A percentile compares a stretch with the other conserved stretches of the same genome.
These are phyloP conservation scores for Phaeosphaeriaceae sp. DNA, from an alignment of 2,329 filamentous ascomycete species.

Conservation along the genomic window DNA sequence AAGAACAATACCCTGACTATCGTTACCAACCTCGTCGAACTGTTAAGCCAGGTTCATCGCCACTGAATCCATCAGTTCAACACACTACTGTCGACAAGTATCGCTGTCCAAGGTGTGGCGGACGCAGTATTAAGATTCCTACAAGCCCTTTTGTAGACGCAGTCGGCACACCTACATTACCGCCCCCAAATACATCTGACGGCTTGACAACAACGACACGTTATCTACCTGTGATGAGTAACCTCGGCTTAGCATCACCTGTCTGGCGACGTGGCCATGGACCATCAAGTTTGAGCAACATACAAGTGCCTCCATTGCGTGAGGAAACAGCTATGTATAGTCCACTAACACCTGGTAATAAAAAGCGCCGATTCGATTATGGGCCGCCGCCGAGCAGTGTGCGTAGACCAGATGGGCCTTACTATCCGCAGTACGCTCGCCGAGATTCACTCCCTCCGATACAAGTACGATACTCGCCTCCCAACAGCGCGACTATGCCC, in stretches of 20 bases:
- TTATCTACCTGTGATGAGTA: conserved; percentile 47
- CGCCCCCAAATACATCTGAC: conserved; percentile 45
- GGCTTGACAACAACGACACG: conserved; percentile 41
- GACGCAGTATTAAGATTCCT: conserved; percentile 68
- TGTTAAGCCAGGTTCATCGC: conserved; percentile 49
- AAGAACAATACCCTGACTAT: conserved; percentile 90
- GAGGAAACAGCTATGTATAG: conserved; percentile 37
- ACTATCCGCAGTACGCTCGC: conserved; percentile 40
- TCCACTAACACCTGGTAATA: conserved; percentile 42
- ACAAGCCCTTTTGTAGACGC: conserved; percentile 62
- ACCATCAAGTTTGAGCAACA: conserved; percentile 36
- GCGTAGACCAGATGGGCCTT: conserved; percentile 63
- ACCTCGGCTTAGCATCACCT: conserved; percentile 50
- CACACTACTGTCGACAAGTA: conserved; percentile 52
- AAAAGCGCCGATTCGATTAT: conserved; percentile 44
- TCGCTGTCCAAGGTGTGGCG: conserved; percentile 74
- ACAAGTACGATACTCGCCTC: conserved; percentile 38
- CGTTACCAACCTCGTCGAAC: conserved; percentile 81
- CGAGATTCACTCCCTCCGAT: conserved; percentile 45
- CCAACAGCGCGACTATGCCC: conserved; percentile 40
- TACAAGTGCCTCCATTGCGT: conserved; percentile 33
- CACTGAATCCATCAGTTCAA: conserved; percentile 36
- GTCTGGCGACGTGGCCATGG: conserved; percentile 32
- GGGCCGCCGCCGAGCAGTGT: conserved; percentile 52
- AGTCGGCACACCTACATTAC: conserved; percentile 48